Evolutionary conservation across 1,139 yeast genomes (phyloP).

Genomic region (Suhomyces taliae): DNA sequence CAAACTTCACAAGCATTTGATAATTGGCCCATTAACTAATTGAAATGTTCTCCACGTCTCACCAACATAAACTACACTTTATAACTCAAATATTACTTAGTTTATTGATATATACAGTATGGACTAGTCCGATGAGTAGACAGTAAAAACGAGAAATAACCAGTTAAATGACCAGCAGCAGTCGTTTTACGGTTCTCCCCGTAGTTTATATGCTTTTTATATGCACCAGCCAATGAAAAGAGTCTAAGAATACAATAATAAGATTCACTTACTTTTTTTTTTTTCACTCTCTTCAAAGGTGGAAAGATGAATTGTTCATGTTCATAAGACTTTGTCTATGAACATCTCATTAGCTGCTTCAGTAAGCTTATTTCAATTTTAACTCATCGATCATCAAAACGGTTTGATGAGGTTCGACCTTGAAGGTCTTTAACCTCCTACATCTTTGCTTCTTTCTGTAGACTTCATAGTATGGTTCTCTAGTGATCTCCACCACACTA

Average conservation of each 20-base stretch:
- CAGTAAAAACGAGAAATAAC: no score
- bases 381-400: conserved; percentile 77
- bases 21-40: no score
- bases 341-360: neutral
- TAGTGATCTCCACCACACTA: conserved; percentile 80
- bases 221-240: no score
- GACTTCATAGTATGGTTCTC: conserved; percentile 67
- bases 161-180: no score
- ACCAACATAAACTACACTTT: no score
- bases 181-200: no score
- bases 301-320: neutral
- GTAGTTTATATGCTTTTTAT: no score
- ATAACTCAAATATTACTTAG: neutral
- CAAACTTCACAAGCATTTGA: no score
- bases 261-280: neutral
- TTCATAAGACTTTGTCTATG: no score
- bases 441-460: conserved; percentile 73
- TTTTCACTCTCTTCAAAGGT: neutral
- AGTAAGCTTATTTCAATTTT: conserved; percentile 32
- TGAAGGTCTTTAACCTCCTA: conserved; percentile 77
- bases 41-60: no score
- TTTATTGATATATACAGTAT: neutral
- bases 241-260: no score
- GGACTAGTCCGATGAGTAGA: neutral
- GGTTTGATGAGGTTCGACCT: conserved; percentile 79